phyloP scores from a whole-genome alignment of 192 early-diverging fungal species.

The Coemansia sp. region DNA sequence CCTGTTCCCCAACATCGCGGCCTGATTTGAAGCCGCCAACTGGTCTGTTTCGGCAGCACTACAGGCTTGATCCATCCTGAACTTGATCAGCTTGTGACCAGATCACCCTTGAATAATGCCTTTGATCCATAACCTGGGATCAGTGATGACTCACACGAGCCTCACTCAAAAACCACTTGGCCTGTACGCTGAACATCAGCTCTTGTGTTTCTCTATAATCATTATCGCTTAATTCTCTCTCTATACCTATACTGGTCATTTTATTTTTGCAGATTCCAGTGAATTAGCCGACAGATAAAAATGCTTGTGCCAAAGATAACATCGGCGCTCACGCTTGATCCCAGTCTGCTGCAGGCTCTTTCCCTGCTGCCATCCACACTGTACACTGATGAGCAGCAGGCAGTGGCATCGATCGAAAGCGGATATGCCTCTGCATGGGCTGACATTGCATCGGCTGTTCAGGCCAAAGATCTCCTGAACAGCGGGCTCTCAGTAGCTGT shows the following conservation, averaged over 20 bases:
- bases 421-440: slow-evolving; percentile 22
- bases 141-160: not conserved
- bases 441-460: slow-evolving; percentile 8
- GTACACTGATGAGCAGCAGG: slow-evolving; percentile 24
- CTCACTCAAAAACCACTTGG: not conserved
- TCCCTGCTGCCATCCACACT: slow-evolving; percentile 20
- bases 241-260: not conserved
- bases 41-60: not conserved
- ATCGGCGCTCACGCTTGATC: slow-evolving; percentile 10
- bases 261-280: not conserved
- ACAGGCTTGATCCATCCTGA: too few species aligned
- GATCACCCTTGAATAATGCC: not conserved
- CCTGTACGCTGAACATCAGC: not conserved
- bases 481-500: slow-evolving; percentile 40
- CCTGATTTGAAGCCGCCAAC: not conserved
- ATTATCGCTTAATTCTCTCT: not conserved
- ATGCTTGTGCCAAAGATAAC: slow-evolving; percentile 51
- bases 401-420: not conserved
- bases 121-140: not conserved
- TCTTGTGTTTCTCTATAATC: not conserved
- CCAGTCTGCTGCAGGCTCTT: slow-evolving; percentile 18
- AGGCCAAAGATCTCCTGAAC: slow-evolving; percentile 37
- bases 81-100: too few species aligned
- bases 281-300: not conserved
- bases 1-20: slow-evolving; percentile 2